Percentiles rank a stretch among this genome's conserved stretches.
These are phyloP conservation scores for Penicillium freii DNA, from an alignment of 2,329 filamentous ascomycete species.

Conservation along the genomic window DNA sequence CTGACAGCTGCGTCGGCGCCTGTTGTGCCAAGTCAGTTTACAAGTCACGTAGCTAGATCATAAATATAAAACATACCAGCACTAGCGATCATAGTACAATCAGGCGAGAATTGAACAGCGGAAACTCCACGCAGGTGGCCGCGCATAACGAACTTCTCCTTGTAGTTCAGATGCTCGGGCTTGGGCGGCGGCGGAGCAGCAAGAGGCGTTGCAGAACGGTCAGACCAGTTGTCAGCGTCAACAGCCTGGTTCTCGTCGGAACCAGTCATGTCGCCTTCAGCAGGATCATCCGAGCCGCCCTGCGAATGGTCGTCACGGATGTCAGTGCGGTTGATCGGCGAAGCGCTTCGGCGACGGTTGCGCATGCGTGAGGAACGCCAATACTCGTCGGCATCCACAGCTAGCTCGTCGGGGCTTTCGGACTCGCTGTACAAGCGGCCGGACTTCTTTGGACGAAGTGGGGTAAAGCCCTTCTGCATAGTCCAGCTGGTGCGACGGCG, in stretches of 20 bases:
- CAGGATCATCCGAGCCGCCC: constrained; percentile 16
- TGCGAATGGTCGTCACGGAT: constrained; percentile 10
- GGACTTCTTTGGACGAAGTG: constrained; percentile 28
- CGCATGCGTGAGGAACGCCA: constrained; percentile 31
- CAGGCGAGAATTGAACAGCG: constrained; percentile 84
- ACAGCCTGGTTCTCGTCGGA: constrained; percentile 15
- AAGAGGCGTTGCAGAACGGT: constrained; percentile 38
- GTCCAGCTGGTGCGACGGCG: constrained; percentile 39
- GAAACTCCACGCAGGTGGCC: constrained; percentile 80
- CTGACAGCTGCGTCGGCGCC: constrained; percentile 86
- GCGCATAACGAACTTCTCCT: constrained; percentile 65
- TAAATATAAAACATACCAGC: constrained; percentile 54
- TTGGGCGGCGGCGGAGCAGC: constrained; percentile 47
- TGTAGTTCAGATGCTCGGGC: constrained; percentile 64
- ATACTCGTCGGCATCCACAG: constrained; percentile 38
- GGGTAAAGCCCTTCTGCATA: constrained; percentile 31
- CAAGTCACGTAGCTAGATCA: background rate
- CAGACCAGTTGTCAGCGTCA: constrained; percentile 21
- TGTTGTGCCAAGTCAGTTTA: constrained; percentile 26
- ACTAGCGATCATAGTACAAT: constrained; percentile 85
- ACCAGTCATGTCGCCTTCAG: constrained; percentile 21
- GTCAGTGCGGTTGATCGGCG: constrained; percentile 18
- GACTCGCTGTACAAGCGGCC: constrained; percentile 34
- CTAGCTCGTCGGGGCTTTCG: constrained; percentile 48
- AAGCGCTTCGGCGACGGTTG: constrained; percentile 27